Evolutionary conservation across 2,329 filamentous ascomycete genomes (phyloP).

Genomic region (Diplodia seriata): DNA sequence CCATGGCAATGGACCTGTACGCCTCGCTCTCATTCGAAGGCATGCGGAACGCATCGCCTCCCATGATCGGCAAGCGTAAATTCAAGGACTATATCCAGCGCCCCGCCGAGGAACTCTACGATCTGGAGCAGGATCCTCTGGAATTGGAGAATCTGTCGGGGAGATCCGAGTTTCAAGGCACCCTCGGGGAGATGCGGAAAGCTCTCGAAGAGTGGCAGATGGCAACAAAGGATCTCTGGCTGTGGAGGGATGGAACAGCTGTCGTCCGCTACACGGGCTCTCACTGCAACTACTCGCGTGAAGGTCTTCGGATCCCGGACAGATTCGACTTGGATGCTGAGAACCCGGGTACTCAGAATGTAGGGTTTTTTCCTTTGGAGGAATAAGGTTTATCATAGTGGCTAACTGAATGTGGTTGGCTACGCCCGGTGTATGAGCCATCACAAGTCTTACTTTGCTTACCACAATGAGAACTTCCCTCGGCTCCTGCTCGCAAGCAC

Average conservation of each 20-base stretch:
- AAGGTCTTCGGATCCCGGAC: constrained; percentile 23
- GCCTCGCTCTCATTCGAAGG: constrained; percentile 54
- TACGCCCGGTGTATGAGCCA: no score
- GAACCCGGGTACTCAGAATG: not conserved
- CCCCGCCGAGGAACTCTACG: constrained; percentile 56
- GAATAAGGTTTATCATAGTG: no score
- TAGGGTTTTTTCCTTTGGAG: no score
- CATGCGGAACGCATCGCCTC: constrained; percentile 49
- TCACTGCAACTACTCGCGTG: not conserved
- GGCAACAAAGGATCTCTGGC: constrained; percentile 8
- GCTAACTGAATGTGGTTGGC: no score
- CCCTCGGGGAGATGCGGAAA: constrained; percentile 4
- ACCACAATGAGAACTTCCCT: no score
- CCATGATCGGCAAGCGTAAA: constrained; percentile 51
- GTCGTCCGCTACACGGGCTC: not conserved
- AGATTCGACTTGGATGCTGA: constrained; percentile 15
- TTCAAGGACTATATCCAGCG: constrained; percentile 55
- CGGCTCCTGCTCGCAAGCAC: no score
- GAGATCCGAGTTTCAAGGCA: not conserved
- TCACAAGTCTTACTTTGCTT: no score
- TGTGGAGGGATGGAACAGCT: constrained; percentile 18
- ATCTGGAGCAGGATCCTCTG: constrained; percentile 47
- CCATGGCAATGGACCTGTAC: constrained; percentile 58
- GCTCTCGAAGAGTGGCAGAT: constrained; percentile 14
- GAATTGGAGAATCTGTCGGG: constrained; percentile 28